Evolutionary conservation across 805 yeast species (phyloP).

Genomic region (Saturnispora diversa): DNA sequence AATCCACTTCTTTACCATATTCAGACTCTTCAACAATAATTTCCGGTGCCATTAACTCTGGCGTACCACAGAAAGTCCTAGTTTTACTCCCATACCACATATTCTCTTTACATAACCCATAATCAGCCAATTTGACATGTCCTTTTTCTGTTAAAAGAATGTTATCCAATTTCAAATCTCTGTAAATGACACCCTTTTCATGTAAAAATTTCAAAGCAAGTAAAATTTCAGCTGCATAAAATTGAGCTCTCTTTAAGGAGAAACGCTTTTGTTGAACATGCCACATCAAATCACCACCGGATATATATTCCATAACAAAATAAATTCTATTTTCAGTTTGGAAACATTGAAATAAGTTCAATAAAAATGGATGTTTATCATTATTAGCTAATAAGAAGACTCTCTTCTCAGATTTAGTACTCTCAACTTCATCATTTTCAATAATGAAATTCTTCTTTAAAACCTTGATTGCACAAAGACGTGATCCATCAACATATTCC

Average conservation of each 20-base stretch:
- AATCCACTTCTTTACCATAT: slow-evolving; percentile 91
- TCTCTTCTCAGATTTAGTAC: slow-evolving; percentile 88
- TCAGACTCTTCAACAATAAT: slow-evolving; percentile 78
- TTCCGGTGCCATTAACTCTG: slow-evolving; percentile 99
- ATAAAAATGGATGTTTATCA: slow-evolving; percentile 86
- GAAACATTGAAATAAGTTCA: slow-evolving; percentile 88
- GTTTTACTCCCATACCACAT: slow-evolving; percentile 63
- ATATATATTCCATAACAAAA: slow-evolving; percentile 96
- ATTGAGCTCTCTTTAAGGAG: slow-evolving; percentile 86
- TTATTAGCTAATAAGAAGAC: slow-evolving; percentile 70
- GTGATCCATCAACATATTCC: slow-evolving; percentile 74
- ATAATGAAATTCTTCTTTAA: slow-evolving; percentile 92
- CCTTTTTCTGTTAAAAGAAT: slow-evolving; percentile 84
- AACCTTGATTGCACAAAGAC: slow-evolving; percentile 91
- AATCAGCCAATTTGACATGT: slow-evolving; percentile 94
- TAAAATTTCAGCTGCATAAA: slow-evolving; percentile 94
- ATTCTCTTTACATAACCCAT: slow-evolving; percentile 91
- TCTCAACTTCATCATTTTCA: slow-evolving; percentile 92
- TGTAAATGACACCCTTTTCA: slow-evolving; percentile 90
- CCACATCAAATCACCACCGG: slow-evolving; percentile 99
- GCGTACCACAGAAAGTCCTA: slow-evolving; percentile 96
- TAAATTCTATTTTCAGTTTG: slow-evolving; percentile 96
- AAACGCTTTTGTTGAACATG: slow-evolving; percentile 91
- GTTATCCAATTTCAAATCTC: slow-evolving; percentile 94
- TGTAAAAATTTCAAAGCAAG: slow-evolving; percentile 89